phyloP scores from a whole-genome alignment of 352 stramenopile genomes.

The Pythium monospermum region DNA sequence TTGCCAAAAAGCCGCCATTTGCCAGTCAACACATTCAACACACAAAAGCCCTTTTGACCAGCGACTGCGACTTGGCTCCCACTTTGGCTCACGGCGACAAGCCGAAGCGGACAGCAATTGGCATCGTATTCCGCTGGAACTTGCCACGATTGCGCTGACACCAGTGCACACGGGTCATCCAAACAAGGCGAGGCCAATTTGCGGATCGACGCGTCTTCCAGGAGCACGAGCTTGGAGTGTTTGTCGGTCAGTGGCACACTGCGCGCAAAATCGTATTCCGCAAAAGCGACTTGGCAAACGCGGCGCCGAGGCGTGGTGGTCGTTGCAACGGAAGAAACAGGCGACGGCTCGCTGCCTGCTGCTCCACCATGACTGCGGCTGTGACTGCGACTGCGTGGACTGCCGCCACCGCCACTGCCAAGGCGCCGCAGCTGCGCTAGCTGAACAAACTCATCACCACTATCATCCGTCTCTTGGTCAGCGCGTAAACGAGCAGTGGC shows the following conservation, averaged over 20 bases:
- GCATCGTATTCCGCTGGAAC: conserved; percentile 56
- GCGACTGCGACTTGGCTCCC: conserved; percentile 64
- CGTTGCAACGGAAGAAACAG: not conserved
- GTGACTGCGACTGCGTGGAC: conserved; percentile 6
- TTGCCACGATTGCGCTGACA: conserved; percentile 51
- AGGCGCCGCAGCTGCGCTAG: conserved; percentile 23
- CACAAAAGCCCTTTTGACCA: conserved; percentile 64
- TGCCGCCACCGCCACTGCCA: too few species aligned
- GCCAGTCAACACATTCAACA: conserved; percentile 56
- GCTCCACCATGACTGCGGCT: conserved; percentile 1
- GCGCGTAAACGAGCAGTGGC: too few species aligned
- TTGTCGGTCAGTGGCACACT: conserved; percentile 39
- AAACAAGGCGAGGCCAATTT: conserved; percentile 43
- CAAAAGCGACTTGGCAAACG: conserved; percentile 30
- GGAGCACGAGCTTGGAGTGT: conserved; percentile 43
- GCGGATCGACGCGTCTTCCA: conserved; percentile 47
- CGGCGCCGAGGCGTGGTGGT: conserved; percentile 3
- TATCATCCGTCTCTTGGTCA: conserved; percentile 12
- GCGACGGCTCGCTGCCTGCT: conserved; percentile 4
- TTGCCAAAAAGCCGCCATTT: conserved; percentile 86
- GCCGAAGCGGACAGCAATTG: conserved; percentile 56
- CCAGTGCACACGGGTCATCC: conserved; percentile 58
- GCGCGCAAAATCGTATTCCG: conserved; percentile 64
- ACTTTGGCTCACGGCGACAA: conserved; percentile 49
- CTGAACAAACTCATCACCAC: conserved; percentile 18